A percentile compares a stretch with the other conserved stretches of the same genome.
Evolutionary conservation across 1,284 basidiomycete genomes (phyloP).

Genomic region (Ganoderma sinense): DNA sequence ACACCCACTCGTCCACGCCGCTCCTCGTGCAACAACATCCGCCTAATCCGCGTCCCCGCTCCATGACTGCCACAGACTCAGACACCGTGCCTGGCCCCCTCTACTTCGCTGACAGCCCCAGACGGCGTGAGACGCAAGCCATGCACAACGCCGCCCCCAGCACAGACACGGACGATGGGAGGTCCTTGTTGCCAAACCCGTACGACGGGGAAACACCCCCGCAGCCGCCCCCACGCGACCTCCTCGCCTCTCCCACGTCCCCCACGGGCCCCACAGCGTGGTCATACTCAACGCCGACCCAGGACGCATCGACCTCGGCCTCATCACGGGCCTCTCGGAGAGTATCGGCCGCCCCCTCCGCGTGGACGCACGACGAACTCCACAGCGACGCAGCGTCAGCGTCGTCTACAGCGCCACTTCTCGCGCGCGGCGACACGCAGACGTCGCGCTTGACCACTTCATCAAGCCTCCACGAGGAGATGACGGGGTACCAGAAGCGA

Average conservation of each 20-base stretch:
- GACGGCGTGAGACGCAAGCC: slow-evolving; percentile 1
- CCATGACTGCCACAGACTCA: slow-evolving; percentile 3
- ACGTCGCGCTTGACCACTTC: slow-evolving; percentile 25
- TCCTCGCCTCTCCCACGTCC: slow-evolving; percentile 9
- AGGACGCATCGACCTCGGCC: slow-evolving; percentile 6
- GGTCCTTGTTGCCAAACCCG: slow-evolving; percentile 34
- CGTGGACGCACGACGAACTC: slow-evolving; percentile 26
- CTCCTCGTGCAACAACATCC: slow-evolving; percentile 11
- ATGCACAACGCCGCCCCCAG: slow-evolving; percentile 20
- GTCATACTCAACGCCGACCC: slow-evolving; percentile 13
- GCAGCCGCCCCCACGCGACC: slow-evolving; percentile 24
- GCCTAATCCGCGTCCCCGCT: slow-evolving; percentile 1
- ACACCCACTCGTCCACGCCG: slow-evolving; percentile 3
- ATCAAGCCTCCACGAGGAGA: slow-evolving; percentile 34
- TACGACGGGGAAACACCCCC: slow-evolving; percentile 31
- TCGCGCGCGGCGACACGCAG: slow-evolving; percentile 30
- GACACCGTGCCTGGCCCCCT: background rate
- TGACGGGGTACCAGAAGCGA: slow-evolving; percentile 39
- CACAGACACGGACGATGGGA: slow-evolving; percentile 5
- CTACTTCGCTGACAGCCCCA: slow-evolving; percentile 8
- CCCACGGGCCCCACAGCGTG: background rate
- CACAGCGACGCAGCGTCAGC: background rate
- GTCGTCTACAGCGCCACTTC: slow-evolving; percentile 19
- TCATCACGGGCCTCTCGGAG: slow-evolving; percentile 3
- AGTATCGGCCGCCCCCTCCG: slow-evolving; percentile 24